Percentiles rank a stretch among this genome's conserved stretches.
Evolutionary conservation across 1,284 basidiomycete species (phyloP).

Genomic region (Cronartium ribicola): DNA sequence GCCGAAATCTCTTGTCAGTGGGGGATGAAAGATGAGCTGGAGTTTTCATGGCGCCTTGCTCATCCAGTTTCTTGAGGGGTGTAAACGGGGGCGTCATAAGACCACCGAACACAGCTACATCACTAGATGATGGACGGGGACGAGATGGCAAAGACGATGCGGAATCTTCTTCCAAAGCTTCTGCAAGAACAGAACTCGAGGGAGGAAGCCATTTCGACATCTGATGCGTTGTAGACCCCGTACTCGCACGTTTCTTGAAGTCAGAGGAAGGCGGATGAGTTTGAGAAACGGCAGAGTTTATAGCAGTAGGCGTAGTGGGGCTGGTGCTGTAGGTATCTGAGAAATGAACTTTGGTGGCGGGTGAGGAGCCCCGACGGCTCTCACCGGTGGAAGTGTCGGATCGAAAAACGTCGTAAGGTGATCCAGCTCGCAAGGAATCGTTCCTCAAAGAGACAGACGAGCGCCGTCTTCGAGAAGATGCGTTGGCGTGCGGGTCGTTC

Average conservation of each 20-base stretch:
- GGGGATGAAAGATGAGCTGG: constrained; percentile 8
- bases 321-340: not conserved
- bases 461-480: not conserved
- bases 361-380: not conserved
- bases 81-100: constrained; percentile 33
- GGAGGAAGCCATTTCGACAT: constrained; percentile 37
- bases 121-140: not conserved
- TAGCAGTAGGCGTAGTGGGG: not conserved
- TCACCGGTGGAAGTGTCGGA: not conserved
- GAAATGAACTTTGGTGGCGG: not conserved
- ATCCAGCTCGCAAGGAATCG: constrained; percentile 1
- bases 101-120: not conserved
- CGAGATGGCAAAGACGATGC: not conserved
- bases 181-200: constrained; percentile 22
- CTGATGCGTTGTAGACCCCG: constrained; percentile 7
- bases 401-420: not conserved
- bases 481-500: not conserved
- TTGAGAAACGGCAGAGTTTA: not conserved
- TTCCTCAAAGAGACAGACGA: not conserved
- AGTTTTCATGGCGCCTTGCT: not conserved
- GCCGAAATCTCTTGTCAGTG: not conserved
- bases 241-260: not conserved
- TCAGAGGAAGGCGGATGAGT: not conserved
- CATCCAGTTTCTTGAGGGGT: constrained; percentile 16
- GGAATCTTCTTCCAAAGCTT: constrained; percentile 18